Evolutionary conservation across 176 grass and related monocot genomes (phyloP), one percentile per base, ranked within the genome.

Genomic region (Carex scoparia): DNA sequence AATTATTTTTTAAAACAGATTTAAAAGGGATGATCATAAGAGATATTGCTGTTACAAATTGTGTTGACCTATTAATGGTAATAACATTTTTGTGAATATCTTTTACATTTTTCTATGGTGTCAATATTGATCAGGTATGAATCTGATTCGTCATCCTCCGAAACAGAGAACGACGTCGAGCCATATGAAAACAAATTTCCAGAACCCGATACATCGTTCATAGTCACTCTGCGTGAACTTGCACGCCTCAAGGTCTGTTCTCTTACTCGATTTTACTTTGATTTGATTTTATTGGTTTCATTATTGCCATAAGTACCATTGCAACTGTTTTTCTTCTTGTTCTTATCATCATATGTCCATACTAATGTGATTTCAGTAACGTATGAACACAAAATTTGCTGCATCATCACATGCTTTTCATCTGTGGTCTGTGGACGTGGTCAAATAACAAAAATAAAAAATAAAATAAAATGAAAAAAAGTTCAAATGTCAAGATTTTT

Each of bases 241-340:
- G 78, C 91, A 54, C 83, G 23, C 13, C 88, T 92, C 57, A 98
- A 98, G 89, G 93, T 92, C 88, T 73, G 85, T 44, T 61, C 33
- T 30, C 35, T 67, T 54, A 77, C 13, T 55, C 59, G 69, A 65
- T 38, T 59, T 60, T 61, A 57, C 51, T 63, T 79, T 28, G 14
- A 59, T 23, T 84, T 84, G 51, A 61, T 19, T 58, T 79, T 81
- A 42, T 38, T 69, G 12, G 5, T 69, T 69, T 35, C 27, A 9
- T 63, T 63, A 63, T 63, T 63, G 7, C 38, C 5, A 48, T 3
- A 44, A 44, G 5, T 18, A 70, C 2, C 15, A 14, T 70, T 32
- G 14, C 7, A n/a, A 70, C 35, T 70, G 67, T 70, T 44, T 3
- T 40, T 40, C 13, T 40, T 27, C 1, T 27, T 49, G 7, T 42